These are phyloP conservation scores for Chenopodium album DNA, from an alignment of 148 eudicot genomes.

Conservation along the genomic window DNA sequence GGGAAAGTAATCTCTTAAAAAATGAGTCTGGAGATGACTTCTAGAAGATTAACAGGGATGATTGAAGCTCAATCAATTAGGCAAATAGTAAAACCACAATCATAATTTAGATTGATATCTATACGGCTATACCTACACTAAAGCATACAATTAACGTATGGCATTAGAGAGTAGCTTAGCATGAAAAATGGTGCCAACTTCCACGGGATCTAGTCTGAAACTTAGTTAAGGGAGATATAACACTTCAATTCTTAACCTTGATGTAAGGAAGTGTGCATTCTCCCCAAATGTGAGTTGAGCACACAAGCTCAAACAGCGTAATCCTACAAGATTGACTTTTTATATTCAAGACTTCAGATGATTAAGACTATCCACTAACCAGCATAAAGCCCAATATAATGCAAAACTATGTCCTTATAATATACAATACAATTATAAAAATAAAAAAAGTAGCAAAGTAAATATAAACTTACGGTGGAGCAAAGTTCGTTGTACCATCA, in stretches of 20 bases:
- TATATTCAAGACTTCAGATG: not conserved
- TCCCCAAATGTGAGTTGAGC: not conserved
- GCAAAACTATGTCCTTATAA: not conserved
- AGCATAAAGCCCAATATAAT: not conserved
- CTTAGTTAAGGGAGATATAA: not conserved
- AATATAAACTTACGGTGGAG: slow-evolving; percentile 73
- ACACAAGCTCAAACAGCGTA: slow-evolving; percentile 9
- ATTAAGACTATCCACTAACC: not conserved
- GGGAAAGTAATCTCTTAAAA: not conserved
- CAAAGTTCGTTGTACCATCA: slow-evolving; percentile 80
- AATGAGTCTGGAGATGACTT: not conserved
- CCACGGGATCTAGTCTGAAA: not conserved
- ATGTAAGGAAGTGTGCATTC: not conserved
- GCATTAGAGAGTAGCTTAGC: not conserved
- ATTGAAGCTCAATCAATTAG: not conserved
- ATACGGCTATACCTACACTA: not conserved
- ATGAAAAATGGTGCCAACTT: slow-evolving; percentile 4
- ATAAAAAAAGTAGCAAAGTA: not conserved
- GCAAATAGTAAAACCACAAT: not conserved
- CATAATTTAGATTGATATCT: not conserved
- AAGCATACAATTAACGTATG: not conserved
- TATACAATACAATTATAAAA: too few relatives aligned
- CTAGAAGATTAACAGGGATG: not conserved
- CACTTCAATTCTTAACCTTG: slow-evolving; percentile 7
- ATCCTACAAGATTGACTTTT: not conserved